A percentile compares a stretch with the other conserved stretches of the same genome.
Conservation (phyloP, 164 flowering plant species). For the Brasenia schreberi region DNA sequence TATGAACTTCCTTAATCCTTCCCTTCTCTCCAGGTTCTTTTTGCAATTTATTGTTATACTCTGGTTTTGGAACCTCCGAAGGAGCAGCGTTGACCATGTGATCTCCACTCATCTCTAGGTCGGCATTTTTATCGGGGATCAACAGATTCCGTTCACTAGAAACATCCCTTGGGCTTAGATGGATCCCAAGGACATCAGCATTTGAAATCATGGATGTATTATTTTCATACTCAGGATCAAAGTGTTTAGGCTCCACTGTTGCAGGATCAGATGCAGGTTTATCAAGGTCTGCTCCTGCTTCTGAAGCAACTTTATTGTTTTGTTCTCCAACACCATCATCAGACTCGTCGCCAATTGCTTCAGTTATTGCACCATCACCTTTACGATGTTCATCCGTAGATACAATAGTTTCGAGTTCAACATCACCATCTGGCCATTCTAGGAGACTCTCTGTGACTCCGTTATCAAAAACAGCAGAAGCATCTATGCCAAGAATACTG, state of each 20-base stretch:
- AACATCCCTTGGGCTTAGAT: background rate
- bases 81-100: background rate
- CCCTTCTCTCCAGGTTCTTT: background rate
- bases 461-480: conserved; percentile 8
- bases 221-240: background rate
- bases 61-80: background rate
- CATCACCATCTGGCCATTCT: conserved; percentile 9
- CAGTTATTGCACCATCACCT: conserved; percentile 7
- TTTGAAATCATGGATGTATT: background rate
- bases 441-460: conserved; percentile 1
- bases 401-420: conserved; percentile 3
- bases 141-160: background rate
- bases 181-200: background rate
- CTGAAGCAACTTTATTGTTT: conserved; percentile 10
- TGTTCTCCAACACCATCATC: conserved; percentile 10
- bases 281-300: conserved; percentile 10
- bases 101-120: background rate
- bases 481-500: conserved; percentile 5
- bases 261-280: conserved; percentile 4
- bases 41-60: background rate
- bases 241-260: background rate
- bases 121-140: background rate
- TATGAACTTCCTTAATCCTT: background rate
- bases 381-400: conserved; percentile 9
- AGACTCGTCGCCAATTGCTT: conserved; percentile 6